phyloP scores from a whole-genome alignment of 2,329 filamentous ascomycete genomes.

The Claviceps sp. region DNA sequence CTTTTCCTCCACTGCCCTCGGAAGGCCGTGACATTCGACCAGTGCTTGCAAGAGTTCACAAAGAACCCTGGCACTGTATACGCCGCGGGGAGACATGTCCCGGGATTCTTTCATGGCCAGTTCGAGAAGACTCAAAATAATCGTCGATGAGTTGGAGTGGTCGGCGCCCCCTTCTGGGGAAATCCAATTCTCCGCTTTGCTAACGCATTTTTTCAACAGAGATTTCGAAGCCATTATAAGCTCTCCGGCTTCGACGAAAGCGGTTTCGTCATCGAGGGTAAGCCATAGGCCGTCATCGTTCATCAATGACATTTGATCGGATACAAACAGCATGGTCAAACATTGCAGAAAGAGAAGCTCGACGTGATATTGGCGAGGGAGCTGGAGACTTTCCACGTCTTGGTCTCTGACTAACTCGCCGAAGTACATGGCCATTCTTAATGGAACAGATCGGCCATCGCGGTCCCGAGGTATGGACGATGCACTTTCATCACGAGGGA shows the following conservation, averaged over 20 bases:
- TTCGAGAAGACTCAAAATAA: conserved; percentile 29
- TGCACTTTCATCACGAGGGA: neutral
- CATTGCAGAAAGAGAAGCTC: conserved; percentile 39
- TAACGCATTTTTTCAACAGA: conserved; percentile 21
- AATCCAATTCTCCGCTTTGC: conserved; percentile 25
- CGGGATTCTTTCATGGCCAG: conserved; percentile 30
- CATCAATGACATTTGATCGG: conserved; percentile 38
- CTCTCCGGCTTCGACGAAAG: conserved; percentile 26
- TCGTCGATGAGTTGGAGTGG: conserved; percentile 19
- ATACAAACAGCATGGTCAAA: conserved; percentile 36
- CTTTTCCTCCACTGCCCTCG: conserved; percentile 31
- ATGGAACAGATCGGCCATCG: conserved; percentile 56
- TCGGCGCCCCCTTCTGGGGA: conserved; percentile 15
- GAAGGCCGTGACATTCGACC: conserved; percentile 33
- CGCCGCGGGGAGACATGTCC: conserved; percentile 26
- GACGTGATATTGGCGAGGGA: conserved; percentile 29
- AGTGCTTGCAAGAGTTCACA: conserved; percentile 34
- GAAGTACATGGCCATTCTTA: conserved; percentile 63
- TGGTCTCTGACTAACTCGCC: conserved; percentile 42
- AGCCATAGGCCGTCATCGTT: conserved; percentile 34
- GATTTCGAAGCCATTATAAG: conserved; percentile 28
- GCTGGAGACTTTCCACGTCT: conserved; percentile 22
- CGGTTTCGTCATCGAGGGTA: conserved; percentile 22
- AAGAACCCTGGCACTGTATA: conserved; percentile 42
- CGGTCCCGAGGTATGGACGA: conserved; percentile 40